A percentile compares a stretch with the other conserved stretches of the same genome.
Evolutionary conservation across 768 basidiomycete genomes (phyloP).

Genomic region (Termitomyces sp.): DNA sequence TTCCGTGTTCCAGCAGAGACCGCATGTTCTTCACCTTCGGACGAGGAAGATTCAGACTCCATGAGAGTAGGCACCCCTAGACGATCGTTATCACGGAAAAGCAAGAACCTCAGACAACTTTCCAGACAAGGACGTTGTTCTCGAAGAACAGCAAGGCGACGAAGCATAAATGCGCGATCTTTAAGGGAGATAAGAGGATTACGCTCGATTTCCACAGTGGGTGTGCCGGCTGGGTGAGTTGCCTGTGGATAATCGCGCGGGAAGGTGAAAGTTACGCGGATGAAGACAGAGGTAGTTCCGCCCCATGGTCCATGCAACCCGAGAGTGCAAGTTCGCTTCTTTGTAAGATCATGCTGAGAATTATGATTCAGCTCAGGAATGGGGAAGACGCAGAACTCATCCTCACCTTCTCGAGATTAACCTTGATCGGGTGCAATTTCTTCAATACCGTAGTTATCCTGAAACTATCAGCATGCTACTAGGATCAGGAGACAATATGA

Average conservation of each 20-base stretch:
- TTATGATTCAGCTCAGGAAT: constrained; percentile 2
- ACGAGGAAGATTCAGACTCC: constrained; percentile 53
- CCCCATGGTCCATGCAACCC: constrained; percentile 91
- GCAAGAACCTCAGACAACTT: constrained; percentile 73
- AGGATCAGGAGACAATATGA: neutral
- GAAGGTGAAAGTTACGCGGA: constrained; percentile 86
- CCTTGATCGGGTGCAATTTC: constrained; percentile 59
- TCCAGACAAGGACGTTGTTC: constrained; percentile 84
- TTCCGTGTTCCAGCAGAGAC: constrained; percentile 25
- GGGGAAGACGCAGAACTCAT: neutral
- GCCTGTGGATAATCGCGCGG: constrained; percentile 76
- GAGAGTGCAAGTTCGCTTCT: constrained; percentile 77
- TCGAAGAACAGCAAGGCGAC: constrained; percentile 67
- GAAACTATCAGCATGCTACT: neutral
- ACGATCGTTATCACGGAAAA: constrained; percentile 65
- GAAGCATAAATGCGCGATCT: constrained; percentile 73
- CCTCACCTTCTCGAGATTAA: constrained; percentile 80
- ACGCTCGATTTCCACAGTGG: constrained; percentile 77
- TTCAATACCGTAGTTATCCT: constrained; percentile 74
- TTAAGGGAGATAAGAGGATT: constrained; percentile 75
- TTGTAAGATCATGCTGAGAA: constrained; percentile 57
- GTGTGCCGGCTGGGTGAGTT: constrained; percentile 56
- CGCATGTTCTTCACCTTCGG: constrained; percentile 48
- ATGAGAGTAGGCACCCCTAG: constrained; percentile 30
- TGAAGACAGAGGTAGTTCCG: constrained; percentile 76